Conservation (phyloP, 768 basidiomycete genomes). For the Erythrobasidium yunnanense region DNA sequence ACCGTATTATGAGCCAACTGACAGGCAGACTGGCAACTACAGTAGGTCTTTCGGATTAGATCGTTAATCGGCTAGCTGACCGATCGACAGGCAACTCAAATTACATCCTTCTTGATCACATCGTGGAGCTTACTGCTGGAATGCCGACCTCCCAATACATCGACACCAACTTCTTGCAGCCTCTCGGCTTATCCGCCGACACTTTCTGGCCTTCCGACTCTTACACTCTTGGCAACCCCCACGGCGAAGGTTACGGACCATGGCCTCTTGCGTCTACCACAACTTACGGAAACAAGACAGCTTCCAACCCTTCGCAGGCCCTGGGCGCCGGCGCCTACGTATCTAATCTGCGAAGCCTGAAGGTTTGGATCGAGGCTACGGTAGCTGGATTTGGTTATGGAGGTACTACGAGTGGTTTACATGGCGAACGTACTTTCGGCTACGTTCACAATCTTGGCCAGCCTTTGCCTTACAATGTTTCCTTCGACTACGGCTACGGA, state of each 20-base stretch:
- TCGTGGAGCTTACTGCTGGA: background rate
- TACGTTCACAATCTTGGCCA: background rate
- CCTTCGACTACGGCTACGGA: background rate
- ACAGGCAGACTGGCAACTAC: background rate
- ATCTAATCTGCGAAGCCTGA: background rate
- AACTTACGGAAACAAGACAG: background rate
- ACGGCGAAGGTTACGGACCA: background rate
- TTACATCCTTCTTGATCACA: background rate
- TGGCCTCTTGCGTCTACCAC: background rate
- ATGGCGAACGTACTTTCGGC: background rate
- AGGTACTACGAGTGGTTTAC: background rate
- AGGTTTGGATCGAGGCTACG: background rate
- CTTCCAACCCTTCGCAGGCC: background rate
- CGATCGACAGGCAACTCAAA: background rate
- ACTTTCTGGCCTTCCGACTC: background rate
- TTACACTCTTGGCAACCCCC: background rate
- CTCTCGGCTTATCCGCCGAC: background rate
- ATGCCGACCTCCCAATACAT: background rate
- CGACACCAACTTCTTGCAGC: background rate
- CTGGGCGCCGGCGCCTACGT: background rate
- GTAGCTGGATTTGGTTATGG: background rate
- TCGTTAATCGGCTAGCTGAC: background rate
- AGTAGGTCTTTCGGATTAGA: background rate
- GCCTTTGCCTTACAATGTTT: background rate
- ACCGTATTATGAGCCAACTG: background rate